Evolutionary conservation across 2,329 filamentous ascomycete genomes (phyloP), one percentile per base, ranked within the genome.

Genomic region (Akanthomyces dipterigenus): DNA sequence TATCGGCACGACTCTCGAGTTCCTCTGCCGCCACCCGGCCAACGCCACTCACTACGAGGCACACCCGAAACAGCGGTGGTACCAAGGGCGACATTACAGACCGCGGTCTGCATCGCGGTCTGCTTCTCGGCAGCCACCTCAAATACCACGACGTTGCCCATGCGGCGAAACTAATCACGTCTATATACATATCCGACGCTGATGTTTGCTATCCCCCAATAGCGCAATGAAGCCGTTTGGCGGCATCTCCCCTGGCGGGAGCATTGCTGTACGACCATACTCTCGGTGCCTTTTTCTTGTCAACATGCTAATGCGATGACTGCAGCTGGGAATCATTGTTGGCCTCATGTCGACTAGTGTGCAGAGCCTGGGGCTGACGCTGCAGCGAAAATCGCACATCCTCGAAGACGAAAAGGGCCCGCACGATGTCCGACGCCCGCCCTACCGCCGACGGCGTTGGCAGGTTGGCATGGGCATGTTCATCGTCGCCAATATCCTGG

Each of bases 381-480:
- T 99, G 28, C 95, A 99, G 77, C 91, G 95, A 73, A 98, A 99
- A 77, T 98, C 95, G 65, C 95, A 99, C 77, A 88, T 99, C 67
- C 87, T 98, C 71, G 95, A 99, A 79, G 95, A 99, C 78, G 91
- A 96, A 78, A 96, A 96, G 75, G 85, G 86, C 56, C 82, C 82
- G 8, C 88, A 91, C 73, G 86, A 95, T 76, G 80, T 88, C 63
- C 88, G 90, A 67, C 83, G 93, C 64, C 93, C 95, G 49, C 91
- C 95, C 5, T 96, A 97, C 76, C 88, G 89, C 71, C 85, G 95
- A 70, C 85, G 93, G 70, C 84, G 92, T 82, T 99, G 95, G 95
- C 95, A 97, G 83, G 80, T 96, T 64, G 95, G 95, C 62, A 98
- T 99, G 93, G 86, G 87, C 71, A 95, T 99, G 87, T 99, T 99